Base-by-base conservation (phyloP, 73 alveolate genomes). In the Symbiodinium natans region DNA sequence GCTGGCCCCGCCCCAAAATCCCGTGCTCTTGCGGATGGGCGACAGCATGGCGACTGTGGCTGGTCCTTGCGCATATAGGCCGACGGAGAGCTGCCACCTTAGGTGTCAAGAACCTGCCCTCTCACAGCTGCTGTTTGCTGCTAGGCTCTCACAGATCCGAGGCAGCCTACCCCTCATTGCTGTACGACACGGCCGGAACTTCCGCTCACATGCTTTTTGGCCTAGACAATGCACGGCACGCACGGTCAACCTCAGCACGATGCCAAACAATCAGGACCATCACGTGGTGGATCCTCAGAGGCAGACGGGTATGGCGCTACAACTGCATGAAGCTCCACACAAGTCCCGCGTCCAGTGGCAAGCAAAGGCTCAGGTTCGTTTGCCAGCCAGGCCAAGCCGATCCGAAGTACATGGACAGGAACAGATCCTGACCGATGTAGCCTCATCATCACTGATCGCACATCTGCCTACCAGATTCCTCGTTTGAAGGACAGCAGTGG, bases 331-430 rank as follows among this genome's bases (percentile, higher is more conserved):
- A 46, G 59, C 9, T 46, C 5, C 59, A 13, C 25, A 21, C 15
- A 8, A 52, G 17, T 52, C 71, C 9, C 71, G 2, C 31, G 71
- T 23, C 71, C 15, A n/a, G n/a, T 48, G 63, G 63, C 8, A 10
- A 2, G 52, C 80, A 38, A 8, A 63, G 95, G 11, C 68, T 6
- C 95, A 88, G 39, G 68, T 88, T 88, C 23, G 95, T 63, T n/a
- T 88, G 86, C 95, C 95, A 88, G 71, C 95, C 95, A 27, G 95
- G 95, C 95, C 95, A 88, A n/a, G 95, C 71, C 1, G 95, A 88
- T 74, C 95, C 68, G 23, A 56, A 88, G 85, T 68, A 88, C 73
- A 88, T 52, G 39, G 95, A 88, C 48, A 88, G 74, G 95, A 80
- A 88, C 41, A 88, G 63, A 43, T 88, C 95, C 41, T 88, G 95